Base-by-base conservation (phyloP, 176 grass and related monocot species). In the Panicum miliaceum region DNA sequence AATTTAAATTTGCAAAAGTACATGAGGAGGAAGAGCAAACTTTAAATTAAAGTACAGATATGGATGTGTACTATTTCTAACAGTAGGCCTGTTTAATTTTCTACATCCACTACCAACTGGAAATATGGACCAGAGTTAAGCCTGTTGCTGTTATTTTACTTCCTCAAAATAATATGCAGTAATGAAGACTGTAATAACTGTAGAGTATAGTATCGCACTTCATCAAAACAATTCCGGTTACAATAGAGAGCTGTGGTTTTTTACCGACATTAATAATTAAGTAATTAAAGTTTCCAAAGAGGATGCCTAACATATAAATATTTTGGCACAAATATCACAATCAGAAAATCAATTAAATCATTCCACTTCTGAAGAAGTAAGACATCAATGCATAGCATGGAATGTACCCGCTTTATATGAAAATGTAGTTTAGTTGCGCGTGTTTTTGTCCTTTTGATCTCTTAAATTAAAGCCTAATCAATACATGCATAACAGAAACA, bases 391-490 rank as follows among this genome's bases (percentile, higher is more conserved):
- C 23, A 12, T n/a, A 57, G 12, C n/a, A 81, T 81, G 34, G 14
- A 29, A 64, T 6, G 6, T 42, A 45, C 13, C 29, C 29, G 29
- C 29, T 32, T 32, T 32, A 32, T 11, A 15, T 25, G n/a, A 43
- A 78, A 64, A 48, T 64, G 25, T 71, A 11, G 32, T 66, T 37
- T 14, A 54, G 40, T 12, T 22, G 34, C 27, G 35, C 47, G 4
- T 64, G 6, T 14, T 73, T 81, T 63, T 67, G 12, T 36, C 25
- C 25, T 60, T 71, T 34, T 78, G 18, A 16, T 53, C 23, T 68
- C 72, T 52, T 27, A 69, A 88, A 84, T 22, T 43, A 56, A 84
- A 22, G 34, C 64, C 57, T 73, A 64, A 11, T 64, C 5, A 71
- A 56, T 59, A 64, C 22, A 52, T 4, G 13, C 13, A 22, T 36